phyloP scores from a whole-genome alignment of 1,139 yeast genomes.

The Hemisphaericaspora subhashii region DNA sequence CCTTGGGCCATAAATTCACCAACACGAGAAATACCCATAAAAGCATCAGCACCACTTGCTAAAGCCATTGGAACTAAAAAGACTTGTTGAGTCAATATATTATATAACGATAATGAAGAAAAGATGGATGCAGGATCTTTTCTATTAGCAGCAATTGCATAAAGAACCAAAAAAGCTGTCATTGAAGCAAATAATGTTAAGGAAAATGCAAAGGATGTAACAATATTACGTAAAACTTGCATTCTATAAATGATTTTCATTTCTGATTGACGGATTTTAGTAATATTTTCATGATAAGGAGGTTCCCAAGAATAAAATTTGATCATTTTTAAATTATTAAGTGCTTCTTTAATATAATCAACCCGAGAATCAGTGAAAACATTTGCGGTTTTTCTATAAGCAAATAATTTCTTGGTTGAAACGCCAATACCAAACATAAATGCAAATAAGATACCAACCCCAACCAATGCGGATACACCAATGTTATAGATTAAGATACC shows the following conservation, averaged over 20 bases:
- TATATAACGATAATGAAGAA: constrained; percentile 76
- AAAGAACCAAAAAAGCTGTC: constrained; percentile 70
- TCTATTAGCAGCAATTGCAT: constrained; percentile 43
- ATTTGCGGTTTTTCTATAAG: constrained; percentile 28
- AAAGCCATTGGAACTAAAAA: constrained; percentile 72
- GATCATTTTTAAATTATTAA: constrained; percentile 36
- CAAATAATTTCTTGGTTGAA: constrained; percentile 27
- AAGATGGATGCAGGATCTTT: constrained; percentile 73
- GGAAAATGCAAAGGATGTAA: constrained; percentile 57
- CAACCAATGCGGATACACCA: constrained; percentile 38
- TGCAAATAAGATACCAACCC: constrained; percentile 30
- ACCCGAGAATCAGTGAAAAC: constrained; percentile 35
- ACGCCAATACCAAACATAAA: constrained; percentile 26
- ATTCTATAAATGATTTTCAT: constrained; percentile 48
- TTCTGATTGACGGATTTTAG: constrained; percentile 48
- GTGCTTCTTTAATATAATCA: constrained; percentile 34
- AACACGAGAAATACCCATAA: constrained; percentile 60
- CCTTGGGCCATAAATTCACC: constrained; percentile 47
- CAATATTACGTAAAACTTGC: constrained; percentile 57
- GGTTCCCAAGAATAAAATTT: constrained; percentile 66
- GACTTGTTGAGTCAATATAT: constrained; percentile 50
- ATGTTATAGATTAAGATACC: constrained; percentile 34
- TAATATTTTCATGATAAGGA: constrained; percentile 50
- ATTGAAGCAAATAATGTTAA: constrained; percentile 69
- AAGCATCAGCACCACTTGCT: constrained; percentile 69